These are phyloP conservation scores for Colletotrichum lentis DNA, from an alignment of 2,329 filamentous ascomycete genomes.

Conservation along the genomic window DNA sequence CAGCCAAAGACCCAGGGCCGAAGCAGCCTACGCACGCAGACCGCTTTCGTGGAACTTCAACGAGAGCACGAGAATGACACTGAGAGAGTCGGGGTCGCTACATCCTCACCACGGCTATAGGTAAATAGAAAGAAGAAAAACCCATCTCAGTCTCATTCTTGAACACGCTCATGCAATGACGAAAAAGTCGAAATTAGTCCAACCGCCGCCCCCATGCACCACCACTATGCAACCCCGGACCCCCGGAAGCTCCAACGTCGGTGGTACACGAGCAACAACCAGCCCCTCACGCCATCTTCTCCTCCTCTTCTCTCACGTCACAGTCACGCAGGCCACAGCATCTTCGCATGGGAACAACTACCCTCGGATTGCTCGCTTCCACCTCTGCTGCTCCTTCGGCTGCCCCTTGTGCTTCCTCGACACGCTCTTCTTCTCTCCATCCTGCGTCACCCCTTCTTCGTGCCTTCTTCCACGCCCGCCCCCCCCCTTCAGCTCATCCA, in stretches of 20 bases:
- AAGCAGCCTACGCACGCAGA: no score
- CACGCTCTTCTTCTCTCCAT: not conserved
- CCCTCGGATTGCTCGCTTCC: slow-evolving; percentile 15
- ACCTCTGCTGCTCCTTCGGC: not conserved
- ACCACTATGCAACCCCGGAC: slow-evolving; percentile 16
- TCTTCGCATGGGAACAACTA: slow-evolving; percentile 15
- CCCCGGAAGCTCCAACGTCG: slow-evolving; percentile 8
- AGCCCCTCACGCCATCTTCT: slow-evolving; percentile 8
- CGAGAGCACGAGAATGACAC: no score
- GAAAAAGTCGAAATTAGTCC: slow-evolving; percentile 14
- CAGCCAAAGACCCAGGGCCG: no score
- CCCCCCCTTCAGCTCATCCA: not conserved
- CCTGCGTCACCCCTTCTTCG: no score
- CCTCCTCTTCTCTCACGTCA: not conserved
- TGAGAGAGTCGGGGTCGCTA: no score
- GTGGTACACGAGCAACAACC: slow-evolving; percentile 1
- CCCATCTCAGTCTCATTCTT: slow-evolving; percentile 6
- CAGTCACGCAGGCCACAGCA: not conserved
- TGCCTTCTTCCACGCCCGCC: not conserved
- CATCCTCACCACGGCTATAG: not conserved
- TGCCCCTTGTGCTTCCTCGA: not conserved
- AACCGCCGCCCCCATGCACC: slow-evolving; percentile 1
- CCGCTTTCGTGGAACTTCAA: no score
- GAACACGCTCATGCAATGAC: slow-evolving; percentile 29
- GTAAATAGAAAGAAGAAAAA: not conserved